These are phyloP conservation scores for Royoungia palumana DNA, from an alignment of 768 basidiomycete species.

Conservation along the genomic window DNA sequence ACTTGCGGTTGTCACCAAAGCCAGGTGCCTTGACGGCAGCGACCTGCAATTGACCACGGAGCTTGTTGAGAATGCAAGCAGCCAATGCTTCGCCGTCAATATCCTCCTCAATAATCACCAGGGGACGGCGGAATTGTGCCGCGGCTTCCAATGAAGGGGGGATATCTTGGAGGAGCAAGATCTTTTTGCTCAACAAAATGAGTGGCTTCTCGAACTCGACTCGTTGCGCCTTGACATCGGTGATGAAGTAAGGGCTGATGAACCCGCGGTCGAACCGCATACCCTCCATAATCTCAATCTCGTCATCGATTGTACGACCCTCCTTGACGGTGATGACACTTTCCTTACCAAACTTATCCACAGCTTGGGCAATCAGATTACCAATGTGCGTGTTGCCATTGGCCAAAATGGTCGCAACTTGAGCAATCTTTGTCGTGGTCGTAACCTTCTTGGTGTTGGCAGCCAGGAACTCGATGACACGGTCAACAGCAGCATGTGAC, in stretches of 20 bases:
- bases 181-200: constrained; percentile 95
- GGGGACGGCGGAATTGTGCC: constrained; percentile 79
- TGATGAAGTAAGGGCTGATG: constrained; percentile 98
- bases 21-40: constrained; percentile 95
- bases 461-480: constrained; percentile 88
- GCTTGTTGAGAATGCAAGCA: constrained; percentile 98
- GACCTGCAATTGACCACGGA: constrained; percentile 94
- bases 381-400: no score
- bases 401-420: constrained; percentile 99
- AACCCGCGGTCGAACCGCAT: constrained; percentile 98
- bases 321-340: no score
- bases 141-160: constrained; percentile 86
- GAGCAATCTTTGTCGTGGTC: constrained; percentile 95
- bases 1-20: constrained; percentile 99
- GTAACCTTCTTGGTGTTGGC: constrained; percentile 90
- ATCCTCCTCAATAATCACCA: constrained; percentile 97
- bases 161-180: constrained; percentile 90
- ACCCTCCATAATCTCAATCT: no score
- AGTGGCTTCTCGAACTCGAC: constrained; percentile 97
- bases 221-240: constrained; percentile 94
- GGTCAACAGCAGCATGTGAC: constrained; percentile 95
- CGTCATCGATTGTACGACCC: no score
- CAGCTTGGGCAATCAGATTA: no score
- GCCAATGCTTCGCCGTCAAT: constrained; percentile 97
- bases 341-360: no score